These are phyloP conservation scores for Wickerhamiella allomyrinae DNA, from an alignment of 805 yeast species.

Conservation along the genomic window DNA sequence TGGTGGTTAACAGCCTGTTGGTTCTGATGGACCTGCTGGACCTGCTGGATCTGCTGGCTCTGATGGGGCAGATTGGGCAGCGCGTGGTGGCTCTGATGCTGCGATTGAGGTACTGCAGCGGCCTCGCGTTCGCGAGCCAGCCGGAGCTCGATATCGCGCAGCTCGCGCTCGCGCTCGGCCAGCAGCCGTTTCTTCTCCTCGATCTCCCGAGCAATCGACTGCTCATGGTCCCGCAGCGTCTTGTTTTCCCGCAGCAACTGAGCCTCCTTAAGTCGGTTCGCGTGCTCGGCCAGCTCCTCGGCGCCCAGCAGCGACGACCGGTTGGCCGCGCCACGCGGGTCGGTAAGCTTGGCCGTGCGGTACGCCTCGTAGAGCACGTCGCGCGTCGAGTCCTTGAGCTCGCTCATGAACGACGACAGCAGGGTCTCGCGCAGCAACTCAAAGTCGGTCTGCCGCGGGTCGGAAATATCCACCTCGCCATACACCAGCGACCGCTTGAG, in stretches of 20 bases:
- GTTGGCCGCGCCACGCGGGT: constrained; percentile 10
- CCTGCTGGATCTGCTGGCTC: background rate
- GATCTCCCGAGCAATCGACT: constrained; percentile 26
- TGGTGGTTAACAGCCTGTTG: too few species aligned
- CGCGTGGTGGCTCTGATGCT: background rate
- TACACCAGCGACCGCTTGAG: constrained; percentile 76
- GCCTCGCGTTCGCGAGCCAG: constrained; percentile 9
- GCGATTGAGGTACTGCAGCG: background rate
- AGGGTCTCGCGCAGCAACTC: constrained; percentile 66
- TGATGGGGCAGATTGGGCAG: background rate
- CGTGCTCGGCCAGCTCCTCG: constrained; percentile 28
- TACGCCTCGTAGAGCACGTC: constrained; percentile 64
- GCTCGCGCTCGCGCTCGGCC: constrained; percentile 28
- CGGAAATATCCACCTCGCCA: constrained; percentile 81
- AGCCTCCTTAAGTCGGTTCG: constrained; percentile 28
- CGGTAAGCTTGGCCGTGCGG: constrained; percentile 21
- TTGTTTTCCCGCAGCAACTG: constrained; percentile 29
- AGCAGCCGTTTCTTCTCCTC: constrained; percentile 26
- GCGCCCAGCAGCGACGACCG: constrained; percentile 23
- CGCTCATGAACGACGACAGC: constrained; percentile 71
- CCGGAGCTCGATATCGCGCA: constrained; percentile 25
- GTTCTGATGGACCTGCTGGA: background rate
- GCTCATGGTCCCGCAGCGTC: constrained; percentile 27
- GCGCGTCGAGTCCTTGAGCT: constrained; percentile 69
- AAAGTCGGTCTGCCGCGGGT: constrained; percentile 76